Conservation (phyloP, 1,139 yeast species). For the Saccharomyces pastorianus region DNA sequence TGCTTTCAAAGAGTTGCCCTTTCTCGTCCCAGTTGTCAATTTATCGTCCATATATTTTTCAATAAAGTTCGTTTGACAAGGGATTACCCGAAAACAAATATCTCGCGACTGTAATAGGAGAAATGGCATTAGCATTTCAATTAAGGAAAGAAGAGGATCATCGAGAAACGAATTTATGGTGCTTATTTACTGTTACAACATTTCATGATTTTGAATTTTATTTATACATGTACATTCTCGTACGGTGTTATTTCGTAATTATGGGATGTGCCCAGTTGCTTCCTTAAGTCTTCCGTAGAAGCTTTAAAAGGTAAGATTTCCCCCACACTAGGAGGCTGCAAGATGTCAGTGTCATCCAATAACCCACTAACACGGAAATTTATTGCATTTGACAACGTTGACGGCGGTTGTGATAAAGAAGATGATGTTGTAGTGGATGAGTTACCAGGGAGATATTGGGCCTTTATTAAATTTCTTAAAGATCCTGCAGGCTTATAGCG, state of each 20-base stretch:
- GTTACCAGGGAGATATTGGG: not conserved
- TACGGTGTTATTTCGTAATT: conserved; percentile 19
- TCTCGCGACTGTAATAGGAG: not conserved
- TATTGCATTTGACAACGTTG: not conserved
- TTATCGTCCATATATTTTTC: not conserved
- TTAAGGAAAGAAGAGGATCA: no score
- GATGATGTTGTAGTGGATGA: not conserved
- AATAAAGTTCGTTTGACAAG: not conserved
- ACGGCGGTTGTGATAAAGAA: not conserved
- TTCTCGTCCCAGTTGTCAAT: not conserved
- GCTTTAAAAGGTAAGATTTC: conserved; percentile 29
- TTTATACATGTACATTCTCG: conserved; percentile 3
- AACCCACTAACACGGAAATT: conserved; percentile 22
- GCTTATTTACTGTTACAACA: not conserved
- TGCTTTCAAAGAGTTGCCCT: not conserved
- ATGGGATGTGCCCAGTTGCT: conserved; percentile 32
- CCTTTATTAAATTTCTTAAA: conserved; percentile 24
- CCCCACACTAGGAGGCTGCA: conserved; percentile 22
- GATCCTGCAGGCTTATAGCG: conserved; percentile 64
- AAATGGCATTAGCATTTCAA: not conserved
- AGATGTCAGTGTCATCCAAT: conserved; percentile 18
- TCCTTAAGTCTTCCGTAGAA: conserved; percentile 32
- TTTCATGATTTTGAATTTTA: not conserved
- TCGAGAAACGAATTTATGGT: not conserved
- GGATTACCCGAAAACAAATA: not conserved